phyloP scores from a whole-genome alignment of 1,284 basidiomycete genomes.

The Vanrija humicola region DNA sequence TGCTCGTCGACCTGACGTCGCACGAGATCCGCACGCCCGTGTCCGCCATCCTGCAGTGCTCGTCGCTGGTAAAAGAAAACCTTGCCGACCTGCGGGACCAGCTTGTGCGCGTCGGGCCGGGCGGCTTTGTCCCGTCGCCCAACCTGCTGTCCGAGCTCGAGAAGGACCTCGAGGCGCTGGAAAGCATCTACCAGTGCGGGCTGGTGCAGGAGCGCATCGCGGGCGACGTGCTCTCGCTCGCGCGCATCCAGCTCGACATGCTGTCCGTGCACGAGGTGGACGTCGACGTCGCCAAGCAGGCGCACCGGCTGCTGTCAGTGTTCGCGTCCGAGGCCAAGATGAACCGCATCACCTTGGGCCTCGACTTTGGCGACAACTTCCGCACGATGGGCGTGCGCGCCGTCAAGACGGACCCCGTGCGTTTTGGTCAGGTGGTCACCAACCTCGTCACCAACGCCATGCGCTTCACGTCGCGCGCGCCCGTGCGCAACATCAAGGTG shows the following conservation, averaged over 20 bases:
- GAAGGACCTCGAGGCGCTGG: conserved; percentile 37
- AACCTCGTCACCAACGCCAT: conserved; percentile 31
- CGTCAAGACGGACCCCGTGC: conserved; percentile 33
- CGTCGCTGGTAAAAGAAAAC: conserved; percentile 32
- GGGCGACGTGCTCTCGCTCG: conserved; percentile 49
- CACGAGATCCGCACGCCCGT: conserved; percentile 36
- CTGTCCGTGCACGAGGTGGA: conserved; percentile 26
- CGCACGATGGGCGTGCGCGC: not conserved
- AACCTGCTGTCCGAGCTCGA: conserved; percentile 32
- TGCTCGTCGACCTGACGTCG: conserved; percentile 33
- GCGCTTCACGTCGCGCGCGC: conserved; percentile 22
- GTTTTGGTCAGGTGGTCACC: conserved; percentile 35
- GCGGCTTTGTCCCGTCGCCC: conserved; percentile 12
- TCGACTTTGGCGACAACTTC: conserved; percentile 18
- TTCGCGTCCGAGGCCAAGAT: conserved; percentile 26
- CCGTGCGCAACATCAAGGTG: conserved; percentile 25
- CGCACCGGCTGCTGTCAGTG: conserved; percentile 22
- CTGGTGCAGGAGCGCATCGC: conserved; percentile 50
- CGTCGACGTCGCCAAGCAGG: conserved; percentile 33
- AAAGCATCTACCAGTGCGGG: conserved; percentile 43
- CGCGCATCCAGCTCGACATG: conserved; percentile 46
- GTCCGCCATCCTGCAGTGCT: conserved; percentile 33
- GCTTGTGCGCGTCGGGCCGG: not conserved
- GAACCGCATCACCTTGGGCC: conserved; percentile 19
- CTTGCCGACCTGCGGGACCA: conserved; percentile 21